Percentiles rank a stretch among this genome's conserved stretches.
Conservation (phyloP, 148 eudicot genomes). For the Camellia japonica region DNA sequence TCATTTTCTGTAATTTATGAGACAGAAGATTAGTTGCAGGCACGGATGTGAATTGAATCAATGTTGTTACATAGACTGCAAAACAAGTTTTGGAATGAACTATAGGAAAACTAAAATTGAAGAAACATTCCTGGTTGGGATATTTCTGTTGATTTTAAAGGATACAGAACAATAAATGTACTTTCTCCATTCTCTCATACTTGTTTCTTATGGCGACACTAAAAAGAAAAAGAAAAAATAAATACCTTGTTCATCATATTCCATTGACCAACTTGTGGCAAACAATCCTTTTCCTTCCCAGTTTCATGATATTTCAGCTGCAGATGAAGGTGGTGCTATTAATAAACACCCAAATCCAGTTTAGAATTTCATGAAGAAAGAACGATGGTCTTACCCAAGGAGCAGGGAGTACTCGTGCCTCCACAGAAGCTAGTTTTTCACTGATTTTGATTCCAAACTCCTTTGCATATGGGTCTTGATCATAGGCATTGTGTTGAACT, state of each 20-base stretch:
- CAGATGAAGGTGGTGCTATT: neutral
- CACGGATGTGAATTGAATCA: neutral
- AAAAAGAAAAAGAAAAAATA: neutral
- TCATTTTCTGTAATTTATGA: slow-evolving; percentile 53
- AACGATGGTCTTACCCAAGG: slow-evolving; percentile 51
- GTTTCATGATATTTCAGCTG: slow-evolving; percentile 74
- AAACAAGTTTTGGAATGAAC: neutral
- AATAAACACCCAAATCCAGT: neutral
- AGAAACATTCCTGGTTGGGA: neutral
- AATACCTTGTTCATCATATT: slow-evolving; percentile 77
- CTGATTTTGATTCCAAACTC: slow-evolving; percentile 69
- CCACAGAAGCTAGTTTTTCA: slow-evolving; percentile 57
- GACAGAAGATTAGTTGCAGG: neutral
- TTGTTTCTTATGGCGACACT: neutral
- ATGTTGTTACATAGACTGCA: neutral
- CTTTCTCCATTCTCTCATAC: neutral
- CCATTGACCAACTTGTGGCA: slow-evolving; percentile 83
- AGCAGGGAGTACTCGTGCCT: slow-evolving; percentile 77
- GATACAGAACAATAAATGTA: neutral
- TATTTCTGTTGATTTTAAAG: neutral
- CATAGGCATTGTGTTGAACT: slow-evolving; percentile 61
- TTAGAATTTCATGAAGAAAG: neutral
- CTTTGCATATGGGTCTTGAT: slow-evolving; percentile 65
- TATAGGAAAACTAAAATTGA: neutral
- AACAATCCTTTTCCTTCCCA: slow-evolving; percentile 67